Conservation (phyloP, 371 early-diverging fungal species). For the Nematocida major region DNA sequence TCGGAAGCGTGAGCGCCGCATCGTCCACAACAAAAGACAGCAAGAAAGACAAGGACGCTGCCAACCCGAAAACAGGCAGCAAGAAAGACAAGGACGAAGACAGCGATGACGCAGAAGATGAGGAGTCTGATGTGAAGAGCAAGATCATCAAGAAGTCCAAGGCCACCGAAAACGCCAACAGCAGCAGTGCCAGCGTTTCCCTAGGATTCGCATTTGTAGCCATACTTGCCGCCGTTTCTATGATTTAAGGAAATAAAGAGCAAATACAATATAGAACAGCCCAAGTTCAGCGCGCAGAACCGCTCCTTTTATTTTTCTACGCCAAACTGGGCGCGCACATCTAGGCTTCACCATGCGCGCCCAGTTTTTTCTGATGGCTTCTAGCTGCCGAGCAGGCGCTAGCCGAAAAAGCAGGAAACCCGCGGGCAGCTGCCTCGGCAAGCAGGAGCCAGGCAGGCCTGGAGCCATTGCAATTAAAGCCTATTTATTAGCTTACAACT, state of each 20-base stretch:
- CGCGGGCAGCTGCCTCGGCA: too few species aligned
- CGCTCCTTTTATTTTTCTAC: too few species aligned
- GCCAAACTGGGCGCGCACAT: too few species aligned
- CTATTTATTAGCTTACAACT: too few species aligned
- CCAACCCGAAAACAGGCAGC: not conserved
- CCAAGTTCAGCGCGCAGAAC: too few species aligned
- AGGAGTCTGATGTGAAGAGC: not conserved
- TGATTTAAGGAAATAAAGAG: conserved; percentile 11
- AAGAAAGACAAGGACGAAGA: not conserved
- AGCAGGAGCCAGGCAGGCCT: too few species aligned
- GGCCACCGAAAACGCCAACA: not conserved
- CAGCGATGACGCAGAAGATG: not conserved
- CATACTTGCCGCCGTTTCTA: conserved; percentile 9
- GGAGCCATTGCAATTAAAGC: too few species aligned
- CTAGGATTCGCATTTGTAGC: conserved; percentile 28
- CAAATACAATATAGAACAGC: not conserved
- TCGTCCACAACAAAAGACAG: not conserved
- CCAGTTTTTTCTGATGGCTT: too few species aligned
- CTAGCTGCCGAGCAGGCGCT: too few species aligned
- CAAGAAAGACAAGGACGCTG: not conserved
- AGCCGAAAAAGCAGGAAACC: too few species aligned
- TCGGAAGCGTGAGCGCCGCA: not conserved
- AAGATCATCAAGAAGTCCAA: conserved; percentile 7
- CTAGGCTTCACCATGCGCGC: too few species aligned
- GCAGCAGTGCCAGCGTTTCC: conserved; percentile 5